Conservation (phyloP, 2,329 filamentous ascomycete genomes). For the Stromatinia cepivora region DNA sequence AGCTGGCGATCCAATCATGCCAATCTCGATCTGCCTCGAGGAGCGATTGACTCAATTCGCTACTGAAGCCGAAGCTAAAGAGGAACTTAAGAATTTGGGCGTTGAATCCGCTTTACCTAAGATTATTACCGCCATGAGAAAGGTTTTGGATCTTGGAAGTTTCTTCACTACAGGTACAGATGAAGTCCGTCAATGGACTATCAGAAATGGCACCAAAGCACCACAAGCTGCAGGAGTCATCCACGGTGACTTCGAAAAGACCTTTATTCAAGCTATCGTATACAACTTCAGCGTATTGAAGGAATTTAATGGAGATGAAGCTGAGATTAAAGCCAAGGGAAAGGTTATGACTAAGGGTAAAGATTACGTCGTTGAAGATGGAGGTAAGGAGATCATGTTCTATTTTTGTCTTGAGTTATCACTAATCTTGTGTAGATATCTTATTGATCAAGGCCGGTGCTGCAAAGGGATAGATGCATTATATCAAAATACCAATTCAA, state of each 20-base stretch:
- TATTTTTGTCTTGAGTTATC: conserved; percentile 35
- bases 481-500: conserved; percentile 24
- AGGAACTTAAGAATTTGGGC: conserved; percentile 86
- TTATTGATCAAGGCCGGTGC: conserved; percentile 40
- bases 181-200: conserved; percentile 98
- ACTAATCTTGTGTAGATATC: conserved; percentile 29
- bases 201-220: conserved; percentile 94
- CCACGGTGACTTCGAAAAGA: conserved; percentile 98
- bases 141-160: conserved; percentile 82
- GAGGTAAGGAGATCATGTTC: conserved; percentile 48
- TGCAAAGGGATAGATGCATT: conserved; percentile 37
- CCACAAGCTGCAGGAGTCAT: conserved; percentile 97
- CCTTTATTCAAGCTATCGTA: conserved; percentile 94
- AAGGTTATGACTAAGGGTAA: conserved; percentile 99
- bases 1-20: conserved; percentile 84
- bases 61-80: conserved; percentile 71
- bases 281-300: conserved; percentile 84
- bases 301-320: conserved; percentile 80
- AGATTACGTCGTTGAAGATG: conserved; percentile 88
- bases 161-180: conserved; percentile 98
- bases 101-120: conserved; percentile 90
- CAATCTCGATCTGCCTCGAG: conserved; percentile 89
- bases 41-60: conserved; percentile 83
- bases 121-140: conserved; percentile 89
- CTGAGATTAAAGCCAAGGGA: conserved; percentile 85